Conservation (phyloP, 1,284 basidiomycete genomes). For the Cutaneotrichosporon sp. region DNA sequence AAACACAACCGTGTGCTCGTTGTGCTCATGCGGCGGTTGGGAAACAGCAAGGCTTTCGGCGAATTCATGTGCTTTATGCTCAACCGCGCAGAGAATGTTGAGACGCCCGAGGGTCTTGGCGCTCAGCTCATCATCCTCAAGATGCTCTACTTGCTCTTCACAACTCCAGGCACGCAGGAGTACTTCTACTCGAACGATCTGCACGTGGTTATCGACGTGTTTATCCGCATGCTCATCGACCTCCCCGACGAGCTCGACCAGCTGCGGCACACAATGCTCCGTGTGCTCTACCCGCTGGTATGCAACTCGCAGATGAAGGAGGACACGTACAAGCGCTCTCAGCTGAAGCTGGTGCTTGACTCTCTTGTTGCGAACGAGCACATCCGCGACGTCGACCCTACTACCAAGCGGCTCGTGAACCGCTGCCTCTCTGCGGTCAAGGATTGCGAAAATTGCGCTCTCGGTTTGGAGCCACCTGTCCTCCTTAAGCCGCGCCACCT, state of each 20-base stretch:
- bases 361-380: conserved; percentile 70
- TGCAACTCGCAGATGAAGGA: conserved; percentile 87
- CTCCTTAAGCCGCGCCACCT: neutral
- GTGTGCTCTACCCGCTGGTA: conserved; percentile 91
- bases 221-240: conserved; percentile 85
- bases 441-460: neutral
- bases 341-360: conserved; percentile 81
- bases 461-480: neutral
- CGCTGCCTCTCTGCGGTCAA: conserved; percentile 65
- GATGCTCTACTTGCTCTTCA: conserved; percentile 91
- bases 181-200: conserved; percentile 99
- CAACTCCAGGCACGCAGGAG: conserved; percentile 86
- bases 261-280: conserved; percentile 94
- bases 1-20: conserved; percentile 72
- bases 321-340: conserved; percentile 84
- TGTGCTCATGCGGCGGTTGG: conserved; percentile 76
- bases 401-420: conserved; percentile 87
- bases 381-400: conserved; percentile 77
- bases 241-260: conserved; percentile 92
- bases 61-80: conserved; percentile 99
- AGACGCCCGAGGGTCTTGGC: conserved; percentile 81
- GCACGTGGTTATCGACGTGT: conserved; percentile 92
- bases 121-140: conserved; percentile 95
- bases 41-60: conserved; percentile 88
- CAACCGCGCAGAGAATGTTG: conserved; percentile 76